phyloP scores from a whole-genome alignment of 495 filamentous ascomycete species.

The Trichocladium uniseriatum region DNA sequence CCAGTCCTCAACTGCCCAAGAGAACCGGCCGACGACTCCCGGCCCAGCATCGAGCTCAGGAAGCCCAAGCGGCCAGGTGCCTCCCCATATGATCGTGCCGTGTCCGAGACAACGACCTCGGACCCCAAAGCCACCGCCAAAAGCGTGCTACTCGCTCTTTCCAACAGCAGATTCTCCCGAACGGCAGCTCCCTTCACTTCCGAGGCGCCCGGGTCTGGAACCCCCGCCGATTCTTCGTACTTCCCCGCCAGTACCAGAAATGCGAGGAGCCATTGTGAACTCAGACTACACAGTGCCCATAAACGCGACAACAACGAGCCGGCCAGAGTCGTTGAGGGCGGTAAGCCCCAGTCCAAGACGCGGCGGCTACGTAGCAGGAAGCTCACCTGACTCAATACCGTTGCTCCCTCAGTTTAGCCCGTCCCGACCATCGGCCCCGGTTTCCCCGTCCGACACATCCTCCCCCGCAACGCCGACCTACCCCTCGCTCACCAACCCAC shows the following conservation, averaged over 20 bases:
- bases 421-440: not conserved
- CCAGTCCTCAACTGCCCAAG: not conserved
- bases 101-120: constrained; percentile 3
- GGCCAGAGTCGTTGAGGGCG: not conserved
- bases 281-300: not conserved
- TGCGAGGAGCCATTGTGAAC: not conserved
- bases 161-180: constrained; percentile 2
- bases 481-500: constrained; percentile 10
- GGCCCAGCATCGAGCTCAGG: not conserved
- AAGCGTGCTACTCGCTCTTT: constrained; percentile 22
- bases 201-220: too few relatives aligned
- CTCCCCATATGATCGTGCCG: constrained; percentile 2
- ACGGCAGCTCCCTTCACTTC: too few relatives aligned
- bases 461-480: not conserved
- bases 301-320: not conserved
- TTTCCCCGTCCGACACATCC: not conserved
- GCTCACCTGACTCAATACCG: constrained; percentile 9
- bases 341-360: not conserved
- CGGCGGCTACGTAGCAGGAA: not conserved
- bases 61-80: not conserved
- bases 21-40: not conserved
- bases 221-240: not conserved
- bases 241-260: not conserved
- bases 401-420: not conserved
- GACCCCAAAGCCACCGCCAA: constrained; percentile 9